phyloP scores from a whole-genome alignment of 2,329 filamentous ascomycete species.

The Aspergillus sp. region DNA sequence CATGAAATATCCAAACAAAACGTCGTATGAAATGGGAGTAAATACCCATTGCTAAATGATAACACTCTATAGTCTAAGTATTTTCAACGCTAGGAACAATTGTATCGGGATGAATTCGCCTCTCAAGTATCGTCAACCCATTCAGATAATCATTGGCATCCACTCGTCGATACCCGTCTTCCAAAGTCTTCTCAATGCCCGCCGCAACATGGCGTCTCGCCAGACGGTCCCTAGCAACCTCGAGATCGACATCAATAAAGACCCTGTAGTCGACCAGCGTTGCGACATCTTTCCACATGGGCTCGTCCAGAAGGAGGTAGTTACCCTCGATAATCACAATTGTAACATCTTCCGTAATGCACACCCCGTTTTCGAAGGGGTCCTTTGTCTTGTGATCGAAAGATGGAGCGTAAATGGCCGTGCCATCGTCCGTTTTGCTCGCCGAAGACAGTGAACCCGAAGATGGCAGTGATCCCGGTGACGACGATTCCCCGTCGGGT shows the following conservation, averaged over 20 bases:
- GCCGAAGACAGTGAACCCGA: neutral
- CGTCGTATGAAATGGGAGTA: no score
- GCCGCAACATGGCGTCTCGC: constrained; percentile 40
- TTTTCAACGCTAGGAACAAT: neutral
- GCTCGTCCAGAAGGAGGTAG: constrained; percentile 23
- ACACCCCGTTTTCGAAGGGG: constrained; percentile 27
- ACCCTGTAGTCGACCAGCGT: constrained; percentile 41
- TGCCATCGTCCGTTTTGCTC: constrained; percentile 7
- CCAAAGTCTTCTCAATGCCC: constrained; percentile 42
- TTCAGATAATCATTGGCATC: constrained; percentile 41
- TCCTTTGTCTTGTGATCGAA: constrained; percentile 40
- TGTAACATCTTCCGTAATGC: constrained; percentile 21
- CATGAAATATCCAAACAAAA: no score
- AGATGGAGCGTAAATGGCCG: constrained; percentile 25
- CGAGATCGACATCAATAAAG: constrained; percentile 41
- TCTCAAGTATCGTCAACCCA: constrained; percentile 27
- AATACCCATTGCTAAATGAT: no score
- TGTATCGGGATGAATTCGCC: constrained; percentile 26
- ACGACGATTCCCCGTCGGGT: no score
- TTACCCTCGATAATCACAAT: constrained; percentile 27
- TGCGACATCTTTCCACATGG: constrained; percentile 9
- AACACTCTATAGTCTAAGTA: neutral
- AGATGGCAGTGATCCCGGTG: no score
- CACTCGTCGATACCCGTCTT: constrained; percentile 35
- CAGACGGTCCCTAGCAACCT: constrained; percentile 36